Evolutionary conservation across 345 rosid genomes (phyloP), one percentile per base, ranked within the genome.

Genomic region (Hibiscus syriacus): DNA sequence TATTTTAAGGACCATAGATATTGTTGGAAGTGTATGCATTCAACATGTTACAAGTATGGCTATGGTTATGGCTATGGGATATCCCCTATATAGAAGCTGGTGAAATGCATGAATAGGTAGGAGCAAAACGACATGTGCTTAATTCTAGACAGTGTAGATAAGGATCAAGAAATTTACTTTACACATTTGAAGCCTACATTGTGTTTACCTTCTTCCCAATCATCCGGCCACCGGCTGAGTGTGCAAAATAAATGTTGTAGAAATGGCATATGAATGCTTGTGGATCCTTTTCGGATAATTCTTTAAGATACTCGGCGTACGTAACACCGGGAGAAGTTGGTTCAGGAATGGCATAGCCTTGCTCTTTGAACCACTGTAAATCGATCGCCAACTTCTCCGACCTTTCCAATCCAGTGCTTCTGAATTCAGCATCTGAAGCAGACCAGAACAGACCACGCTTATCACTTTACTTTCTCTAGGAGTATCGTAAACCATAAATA

Each of bases 211-310:
- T 94, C 80, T 75, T 89, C 69, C 97, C 99, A 71, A 94, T 94
- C 97, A 94, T 91, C 58, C 92, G 88, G 38, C 99, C 99, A 72
- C 99, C 99, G 32, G 99, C 99, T 46, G 87, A 77, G 74, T 93
- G 98, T n/a, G 98, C 97, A 59, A 93, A 93, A 76, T 93, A 93
- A 63, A 86, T 78, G 59, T 94, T 94, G 85, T 91, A 94, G 87
- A 94, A 94, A 83, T 94, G 96, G 75, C 99, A 94, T 62, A 94
- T 84, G 71, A 94, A 94, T 50, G 95, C 95, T 72, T 83, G 99
- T 75, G 97, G 96, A 83, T 94, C 96, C 58, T 85, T 94, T 68
- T 86, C 89, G 0, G 96, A 82, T 67, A 89, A 68, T 34, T 91
- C 89, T 73, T 83, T 81, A 59, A 94, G 85, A 81, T 74, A 65